A percentile compares a stretch with the other conserved stretches of the same genome.
Conservation (phyloP, 177 flowering plant genomes). For the Telopea speciosissima region DNA sequence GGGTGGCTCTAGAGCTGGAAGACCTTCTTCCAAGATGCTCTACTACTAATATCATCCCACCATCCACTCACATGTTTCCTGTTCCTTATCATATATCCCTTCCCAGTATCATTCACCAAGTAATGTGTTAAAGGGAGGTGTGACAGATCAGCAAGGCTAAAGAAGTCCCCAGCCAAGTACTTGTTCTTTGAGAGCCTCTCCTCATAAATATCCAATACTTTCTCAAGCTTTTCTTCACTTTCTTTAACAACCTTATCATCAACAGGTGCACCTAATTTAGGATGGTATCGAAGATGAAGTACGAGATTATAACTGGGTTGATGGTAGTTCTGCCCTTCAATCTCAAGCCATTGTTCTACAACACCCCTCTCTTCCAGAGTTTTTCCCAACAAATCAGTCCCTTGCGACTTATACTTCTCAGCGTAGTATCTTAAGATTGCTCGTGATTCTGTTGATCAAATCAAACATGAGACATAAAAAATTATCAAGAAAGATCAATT, state of each 20-base stretch:
- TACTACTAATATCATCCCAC: conserved; percentile 41
- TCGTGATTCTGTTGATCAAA: conserved; percentile 27
- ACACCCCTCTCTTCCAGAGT: conserved; percentile 31
- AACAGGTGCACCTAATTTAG: conserved; percentile 18
- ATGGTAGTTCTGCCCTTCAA: conserved; percentile 31
- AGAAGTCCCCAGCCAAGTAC: conserved; percentile 43
- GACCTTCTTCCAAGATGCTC: conserved; percentile 41
- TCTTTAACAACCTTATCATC: conserved; percentile 18
- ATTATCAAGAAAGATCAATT: neutral
- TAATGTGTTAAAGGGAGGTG: conserved; percentile 32
- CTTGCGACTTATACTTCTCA: conserved; percentile 32
- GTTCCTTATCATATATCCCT: conserved; percentile 25
- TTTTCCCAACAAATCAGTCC: conserved; percentile 35
- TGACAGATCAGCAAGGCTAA: conserved; percentile 36
- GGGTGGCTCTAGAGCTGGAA: too few relatives aligned
- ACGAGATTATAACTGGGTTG: conserved; percentile 18
- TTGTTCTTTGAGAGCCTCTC: conserved; percentile 31
- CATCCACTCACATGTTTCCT: conserved; percentile 37
- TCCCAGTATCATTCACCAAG: conserved; percentile 25
- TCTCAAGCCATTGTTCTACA: conserved; percentile 45
- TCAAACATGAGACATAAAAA: neutral
- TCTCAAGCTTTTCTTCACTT: conserved; percentile 14
- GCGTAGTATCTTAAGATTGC: conserved; percentile 34
- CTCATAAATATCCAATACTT: conserved; percentile 24
- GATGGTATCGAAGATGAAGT: conserved; percentile 15